Conservation (phyloP, 75 land plant species). For the Cunninghamia lanceolata region DNA sequence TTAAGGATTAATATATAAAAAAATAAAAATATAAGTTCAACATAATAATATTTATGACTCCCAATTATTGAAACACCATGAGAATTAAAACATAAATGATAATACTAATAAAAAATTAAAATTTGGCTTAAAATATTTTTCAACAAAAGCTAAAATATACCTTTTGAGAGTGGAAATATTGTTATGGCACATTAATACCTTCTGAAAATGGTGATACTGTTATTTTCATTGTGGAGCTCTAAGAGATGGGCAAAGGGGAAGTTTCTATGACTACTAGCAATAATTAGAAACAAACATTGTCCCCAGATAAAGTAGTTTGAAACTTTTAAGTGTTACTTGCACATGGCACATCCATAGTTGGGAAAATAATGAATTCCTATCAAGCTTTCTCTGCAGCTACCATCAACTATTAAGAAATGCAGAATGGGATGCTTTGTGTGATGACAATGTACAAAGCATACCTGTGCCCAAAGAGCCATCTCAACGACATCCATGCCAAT, state of each 20-base stretch:
- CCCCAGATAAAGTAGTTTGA: background rate
- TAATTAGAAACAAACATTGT: background rate
- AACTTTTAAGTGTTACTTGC: background rate
- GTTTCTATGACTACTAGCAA: background rate
- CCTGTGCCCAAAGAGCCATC: conserved; percentile 99
- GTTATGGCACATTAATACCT: background rate
- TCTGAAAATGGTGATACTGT: background rate
- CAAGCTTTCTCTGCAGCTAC: background rate
- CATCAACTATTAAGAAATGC: background rate
- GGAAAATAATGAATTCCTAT: background rate
- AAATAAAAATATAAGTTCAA: too few relatives aligned
- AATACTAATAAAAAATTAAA: too few relatives aligned
- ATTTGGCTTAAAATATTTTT: too few relatives aligned
- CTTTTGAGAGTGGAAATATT: too few relatives aligned
- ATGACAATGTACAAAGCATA: conserved; percentile 14
- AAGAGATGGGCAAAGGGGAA: background rate
- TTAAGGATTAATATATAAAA: too few relatives aligned
- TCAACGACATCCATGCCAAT: conserved; percentile 99
- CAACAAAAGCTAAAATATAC: background rate
- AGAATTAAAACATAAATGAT: background rate
- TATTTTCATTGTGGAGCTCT: background rate
- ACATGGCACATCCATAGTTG: background rate
- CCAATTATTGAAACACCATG: background rate
- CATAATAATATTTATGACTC: background rate
- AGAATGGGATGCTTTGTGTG: background rate